Conservation (phyloP, 176 grass and related monocot species). For the Luzula sylvatica region DNA sequence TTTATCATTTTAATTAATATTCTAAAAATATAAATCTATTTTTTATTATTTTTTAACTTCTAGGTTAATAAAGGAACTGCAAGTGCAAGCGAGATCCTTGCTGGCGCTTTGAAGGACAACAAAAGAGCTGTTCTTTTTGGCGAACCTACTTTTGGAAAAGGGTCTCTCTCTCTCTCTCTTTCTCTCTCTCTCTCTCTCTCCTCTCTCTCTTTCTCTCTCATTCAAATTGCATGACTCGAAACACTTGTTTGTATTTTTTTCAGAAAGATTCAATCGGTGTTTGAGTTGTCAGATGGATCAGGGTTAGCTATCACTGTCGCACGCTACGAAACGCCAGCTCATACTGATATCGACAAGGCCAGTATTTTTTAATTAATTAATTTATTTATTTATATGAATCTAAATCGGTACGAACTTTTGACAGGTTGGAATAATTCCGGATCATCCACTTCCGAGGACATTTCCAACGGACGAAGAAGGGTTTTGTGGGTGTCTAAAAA, state of each 20-base stretch:
- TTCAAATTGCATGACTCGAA: neutral
- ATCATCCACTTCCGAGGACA: constrained; percentile 42
- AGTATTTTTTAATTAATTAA: neutral
- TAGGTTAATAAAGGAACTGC: constrained; percentile 98
- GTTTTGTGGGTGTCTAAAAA: constrained; percentile 50
- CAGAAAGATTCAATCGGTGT: constrained; percentile 93
- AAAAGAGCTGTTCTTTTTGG: constrained; percentile 84
- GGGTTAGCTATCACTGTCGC: constrained; percentile 75
- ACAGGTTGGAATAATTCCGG: constrained; percentile 67
- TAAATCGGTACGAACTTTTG: neutral
- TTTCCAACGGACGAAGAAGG: constrained; percentile 62
- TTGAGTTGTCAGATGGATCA: constrained; percentile 83
- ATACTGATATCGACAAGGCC: constrained; percentile 76
- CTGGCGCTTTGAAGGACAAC: constrained; percentile 89
- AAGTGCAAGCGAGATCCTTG: constrained; percentile 94
- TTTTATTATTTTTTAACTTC: constrained; percentile 11
- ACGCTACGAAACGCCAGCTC: constrained; percentile 79
- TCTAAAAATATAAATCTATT: neutral
- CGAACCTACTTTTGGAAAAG: constrained; percentile 93
- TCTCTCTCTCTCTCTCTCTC: neutral
- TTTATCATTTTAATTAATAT: neutral
- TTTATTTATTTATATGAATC: constrained; percentile 5
- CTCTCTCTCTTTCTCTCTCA: neutral
- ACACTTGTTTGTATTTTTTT: too few species aligned
- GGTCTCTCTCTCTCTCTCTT: constrained; percentile 27